These are phyloP conservation scores for Metschnikowia dekortorum DNA, from an alignment of 805 yeast species.

Conservation along the genomic window DNA sequence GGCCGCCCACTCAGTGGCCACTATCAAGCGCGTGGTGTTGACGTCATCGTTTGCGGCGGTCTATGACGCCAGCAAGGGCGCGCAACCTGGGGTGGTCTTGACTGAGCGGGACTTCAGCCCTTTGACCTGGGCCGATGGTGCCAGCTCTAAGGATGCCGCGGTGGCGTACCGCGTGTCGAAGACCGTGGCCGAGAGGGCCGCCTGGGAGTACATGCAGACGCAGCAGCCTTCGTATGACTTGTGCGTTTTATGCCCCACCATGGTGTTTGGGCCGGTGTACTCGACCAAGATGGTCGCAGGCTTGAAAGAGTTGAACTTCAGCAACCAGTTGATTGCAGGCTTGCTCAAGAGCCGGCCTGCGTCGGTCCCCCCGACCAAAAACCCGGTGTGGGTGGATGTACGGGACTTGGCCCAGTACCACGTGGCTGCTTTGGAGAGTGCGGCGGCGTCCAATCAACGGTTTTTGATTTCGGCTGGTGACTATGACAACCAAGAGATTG, in stretches of 20 bases:
- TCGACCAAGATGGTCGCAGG: neutral
- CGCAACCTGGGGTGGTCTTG: slow-evolving; percentile 12
- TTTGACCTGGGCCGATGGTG: slow-evolving; percentile 6
- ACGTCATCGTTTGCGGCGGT: slow-evolving; percentile 23
- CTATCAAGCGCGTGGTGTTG: slow-evolving; percentile 16
- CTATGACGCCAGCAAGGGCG: slow-evolving; percentile 16
- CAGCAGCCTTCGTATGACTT: slow-evolving; percentile 4
- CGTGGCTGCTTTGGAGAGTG: slow-evolving; percentile 6
- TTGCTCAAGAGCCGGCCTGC: neutral
- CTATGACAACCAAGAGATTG: slow-evolving; percentile 27
- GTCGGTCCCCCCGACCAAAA: slow-evolving; percentile 1
- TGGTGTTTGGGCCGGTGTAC: slow-evolving; percentile 9
- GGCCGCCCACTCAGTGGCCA: slow-evolving; percentile 23
- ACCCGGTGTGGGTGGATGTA: slow-evolving; percentile 9
- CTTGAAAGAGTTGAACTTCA: slow-evolving; percentile 7
- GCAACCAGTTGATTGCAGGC: slow-evolving; percentile 4
- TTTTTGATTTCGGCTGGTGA: slow-evolving; percentile 26
- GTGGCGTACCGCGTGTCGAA: slow-evolving; percentile 8
- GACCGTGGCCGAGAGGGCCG: slow-evolving; percentile 7
- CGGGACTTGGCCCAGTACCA: slow-evolving; percentile 8
- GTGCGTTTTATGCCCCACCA: slow-evolving; percentile 7
- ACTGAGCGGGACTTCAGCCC: slow-evolving; percentile 5
- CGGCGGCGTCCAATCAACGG: slow-evolving; percentile 16
- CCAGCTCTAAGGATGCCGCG: slow-evolving; percentile 5
- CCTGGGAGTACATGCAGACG: slow-evolving; percentile 7